Percentiles rank a stretch among this genome's conserved stretches.
Conservation (phyloP, 2,329 filamentous ascomycete genomes). For the Colletotrichum tofieldiae region DNA sequence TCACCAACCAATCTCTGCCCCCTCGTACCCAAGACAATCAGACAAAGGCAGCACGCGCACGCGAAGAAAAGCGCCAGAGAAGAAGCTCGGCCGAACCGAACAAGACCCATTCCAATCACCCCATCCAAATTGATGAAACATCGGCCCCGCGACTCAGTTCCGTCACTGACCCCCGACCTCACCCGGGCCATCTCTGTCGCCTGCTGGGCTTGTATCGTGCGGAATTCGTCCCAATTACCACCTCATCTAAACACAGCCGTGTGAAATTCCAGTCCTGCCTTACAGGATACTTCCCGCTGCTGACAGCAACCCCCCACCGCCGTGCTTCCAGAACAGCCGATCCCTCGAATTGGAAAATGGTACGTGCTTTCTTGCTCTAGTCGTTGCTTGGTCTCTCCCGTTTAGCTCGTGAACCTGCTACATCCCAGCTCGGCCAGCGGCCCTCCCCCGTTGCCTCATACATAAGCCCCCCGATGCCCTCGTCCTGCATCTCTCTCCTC, state of each 20-base stretch:
- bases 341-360: slow-evolving; percentile 31
- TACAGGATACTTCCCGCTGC: slow-evolving; percentile 12
- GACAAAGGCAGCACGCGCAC: slow-evolving; percentile 5
- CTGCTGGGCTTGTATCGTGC: too few species aligned
- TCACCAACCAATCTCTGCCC: too few species aligned
- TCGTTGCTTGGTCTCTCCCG: neutral
- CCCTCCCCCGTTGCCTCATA: slow-evolving; percentile 20
- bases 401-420: neutral
- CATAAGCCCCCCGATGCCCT: neutral
- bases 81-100: slow-evolving; percentile 24
- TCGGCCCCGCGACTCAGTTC: too few species aligned
- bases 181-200: too few species aligned
- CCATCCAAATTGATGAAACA: too few species aligned
- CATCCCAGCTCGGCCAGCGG: slow-evolving; percentile 13
- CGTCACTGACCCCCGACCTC: too few species aligned
- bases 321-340: slow-evolving; percentile 10
- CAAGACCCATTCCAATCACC: too few species aligned
- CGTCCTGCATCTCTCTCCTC: neutral
- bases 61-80: neutral
- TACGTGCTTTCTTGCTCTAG: slow-evolving; percentile 18
- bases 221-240: neutral
- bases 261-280: neutral
- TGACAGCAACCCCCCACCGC: slow-evolving; percentile 4
- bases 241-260: neutral
- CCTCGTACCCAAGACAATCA: neutral